Percentiles rank a stretch among this genome's conserved stretches.
These are phyloP conservation scores for Colletotrichum viniferum DNA, from an alignment of 2,329 filamentous ascomycete genomes.

Conservation along the genomic window DNA sequence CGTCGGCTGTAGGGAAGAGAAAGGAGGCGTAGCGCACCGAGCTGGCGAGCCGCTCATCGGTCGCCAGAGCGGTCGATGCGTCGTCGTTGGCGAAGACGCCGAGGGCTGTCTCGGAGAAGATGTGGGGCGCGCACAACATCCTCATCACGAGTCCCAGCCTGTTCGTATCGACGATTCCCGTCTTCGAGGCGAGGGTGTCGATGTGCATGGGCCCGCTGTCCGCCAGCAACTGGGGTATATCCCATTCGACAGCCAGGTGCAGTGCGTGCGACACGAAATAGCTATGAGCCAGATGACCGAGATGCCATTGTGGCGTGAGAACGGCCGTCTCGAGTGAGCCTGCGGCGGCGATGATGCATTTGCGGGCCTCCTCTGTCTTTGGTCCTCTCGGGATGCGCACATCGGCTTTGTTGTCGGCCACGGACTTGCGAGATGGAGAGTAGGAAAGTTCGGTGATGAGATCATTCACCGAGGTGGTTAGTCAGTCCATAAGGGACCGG, in stretches of 20 bases:
- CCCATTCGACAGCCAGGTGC: conserved; percentile 15
- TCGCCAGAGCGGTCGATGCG: conserved; percentile 4
- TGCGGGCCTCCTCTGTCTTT: conserved; percentile 6
- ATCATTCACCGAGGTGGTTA: conserved; percentile 1
- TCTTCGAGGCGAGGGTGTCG: neutral
- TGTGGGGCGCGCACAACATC: conserved; percentile 10
- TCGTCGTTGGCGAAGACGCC: conserved; percentile 11
- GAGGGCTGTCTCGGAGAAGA: conserved; percentile 6
- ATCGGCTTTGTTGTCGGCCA: neutral
- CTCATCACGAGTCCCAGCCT: conserved; percentile 17
- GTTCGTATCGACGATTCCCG: neutral
- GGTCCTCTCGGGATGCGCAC: neutral
- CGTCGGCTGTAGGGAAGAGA: conserved; percentile 7
- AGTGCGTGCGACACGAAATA: conserved; percentile 9
- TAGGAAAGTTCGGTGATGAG: conserved; percentile 4
- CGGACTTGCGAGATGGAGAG: neutral
- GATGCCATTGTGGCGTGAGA: conserved; percentile 11
- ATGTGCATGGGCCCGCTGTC: neutral
- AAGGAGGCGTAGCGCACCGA: conserved; percentile 13
- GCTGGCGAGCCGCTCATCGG: neutral
- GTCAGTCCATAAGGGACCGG: neutral
- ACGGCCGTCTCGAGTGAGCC: conserved; percentile 1
- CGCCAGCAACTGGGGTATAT: conserved; percentile 1
- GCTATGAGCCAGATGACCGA: conserved; percentile 1
- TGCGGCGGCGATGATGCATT: neutral